Percentiles rank a stretch among this genome's conserved stretches.
Evolutionary conservation across 1,284 basidiomycete species (phyloP).

Genomic region (Ganoderma lucidum): DNA sequence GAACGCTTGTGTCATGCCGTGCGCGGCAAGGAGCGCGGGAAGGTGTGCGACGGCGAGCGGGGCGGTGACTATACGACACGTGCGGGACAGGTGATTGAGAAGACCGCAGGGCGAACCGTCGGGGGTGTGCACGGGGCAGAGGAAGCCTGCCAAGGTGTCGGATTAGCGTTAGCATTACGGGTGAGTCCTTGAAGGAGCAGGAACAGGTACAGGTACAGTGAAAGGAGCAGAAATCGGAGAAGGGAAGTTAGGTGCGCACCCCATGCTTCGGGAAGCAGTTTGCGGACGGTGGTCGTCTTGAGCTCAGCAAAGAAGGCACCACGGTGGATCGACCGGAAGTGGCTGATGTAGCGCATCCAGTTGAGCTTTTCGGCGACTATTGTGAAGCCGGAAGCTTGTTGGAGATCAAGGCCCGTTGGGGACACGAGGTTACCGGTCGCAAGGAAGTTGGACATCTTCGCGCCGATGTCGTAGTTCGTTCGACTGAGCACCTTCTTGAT

Average conservation of each 20-base stretch:
- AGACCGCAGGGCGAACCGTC: conserved; percentile 99
- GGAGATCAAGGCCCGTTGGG: conserved; percentile 94
- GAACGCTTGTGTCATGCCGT: conserved; percentile 96
- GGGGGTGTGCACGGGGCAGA: conserved; percentile 99
- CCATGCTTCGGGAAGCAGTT: conserved; percentile 98
- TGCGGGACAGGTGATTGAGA: conserved; percentile 95
- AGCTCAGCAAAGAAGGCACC: conserved; percentile 99
- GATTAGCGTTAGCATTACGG: conserved; percentile 1
- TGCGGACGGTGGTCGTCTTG: conserved; percentile 98
- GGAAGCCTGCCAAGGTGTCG: conserved; percentile 71
- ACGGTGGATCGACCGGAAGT: conserved; percentile 98
- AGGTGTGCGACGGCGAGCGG: conserved; percentile 83
- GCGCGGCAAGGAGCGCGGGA: conserved; percentile 81
- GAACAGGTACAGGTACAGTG: not conserved
- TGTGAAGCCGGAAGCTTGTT: conserved; percentile 97
- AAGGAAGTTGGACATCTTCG: conserved; percentile 92
- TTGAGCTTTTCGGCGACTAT: conserved; percentile 99
- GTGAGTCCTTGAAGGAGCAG: not conserved
- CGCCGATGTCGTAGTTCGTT: conserved; percentile 93
- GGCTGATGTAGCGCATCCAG: conserved; percentile 98
- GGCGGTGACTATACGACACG: conserved; percentile 90
- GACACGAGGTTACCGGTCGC: conserved; percentile 98
- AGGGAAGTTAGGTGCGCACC: conserved; percentile 55
- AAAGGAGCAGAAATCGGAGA: not conserved
- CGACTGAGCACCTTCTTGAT: conserved; percentile 81